These are phyloP conservation scores for Neofusicoccum ribis DNA, from an alignment of 2,329 filamentous ascomycete species.

Conservation along the genomic window DNA sequence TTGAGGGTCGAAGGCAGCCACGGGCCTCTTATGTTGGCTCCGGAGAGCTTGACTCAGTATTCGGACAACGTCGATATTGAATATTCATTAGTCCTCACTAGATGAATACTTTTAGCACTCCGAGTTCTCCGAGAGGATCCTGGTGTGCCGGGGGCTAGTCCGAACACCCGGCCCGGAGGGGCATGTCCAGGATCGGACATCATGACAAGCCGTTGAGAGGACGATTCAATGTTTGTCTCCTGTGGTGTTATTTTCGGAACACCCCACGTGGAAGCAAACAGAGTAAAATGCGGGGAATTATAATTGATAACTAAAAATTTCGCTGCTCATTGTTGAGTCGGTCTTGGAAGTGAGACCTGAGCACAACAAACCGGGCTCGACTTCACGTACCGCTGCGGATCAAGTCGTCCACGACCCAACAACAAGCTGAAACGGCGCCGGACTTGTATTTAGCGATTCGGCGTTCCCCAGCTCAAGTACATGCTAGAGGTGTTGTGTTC, in stretches of 20 bases:
- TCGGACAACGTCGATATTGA: background rate
- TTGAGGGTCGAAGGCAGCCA: background rate
- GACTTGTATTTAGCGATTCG: background rate
- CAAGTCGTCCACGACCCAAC: background rate
- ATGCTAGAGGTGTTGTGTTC: background rate
- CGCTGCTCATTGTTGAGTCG: background rate
- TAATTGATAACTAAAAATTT: background rate
- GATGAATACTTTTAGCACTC: background rate
- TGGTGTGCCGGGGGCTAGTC: background rate
- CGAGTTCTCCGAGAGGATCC: background rate
- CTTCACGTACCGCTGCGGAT: background rate
- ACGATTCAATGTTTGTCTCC: background rate
- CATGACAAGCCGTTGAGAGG: background rate
- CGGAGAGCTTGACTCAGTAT: background rate
- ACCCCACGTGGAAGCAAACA: background rate
- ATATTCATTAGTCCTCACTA: background rate
- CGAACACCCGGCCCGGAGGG: slow-evolving; percentile 4
- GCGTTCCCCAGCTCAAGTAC: background rate
- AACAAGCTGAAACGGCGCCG: background rate
- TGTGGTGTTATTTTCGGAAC: background rate
- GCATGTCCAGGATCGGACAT: background rate
- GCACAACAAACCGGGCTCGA: background rate
- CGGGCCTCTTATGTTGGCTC: background rate
- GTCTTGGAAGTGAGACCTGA: background rate
- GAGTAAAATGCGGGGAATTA: background rate